Percentiles rank a stretch among this genome's conserved stretches.
These are phyloP conservation scores for Xylona heveae DNA, from an alignment of 495 filamentous ascomycete genomes.

Conservation along the genomic window DNA sequence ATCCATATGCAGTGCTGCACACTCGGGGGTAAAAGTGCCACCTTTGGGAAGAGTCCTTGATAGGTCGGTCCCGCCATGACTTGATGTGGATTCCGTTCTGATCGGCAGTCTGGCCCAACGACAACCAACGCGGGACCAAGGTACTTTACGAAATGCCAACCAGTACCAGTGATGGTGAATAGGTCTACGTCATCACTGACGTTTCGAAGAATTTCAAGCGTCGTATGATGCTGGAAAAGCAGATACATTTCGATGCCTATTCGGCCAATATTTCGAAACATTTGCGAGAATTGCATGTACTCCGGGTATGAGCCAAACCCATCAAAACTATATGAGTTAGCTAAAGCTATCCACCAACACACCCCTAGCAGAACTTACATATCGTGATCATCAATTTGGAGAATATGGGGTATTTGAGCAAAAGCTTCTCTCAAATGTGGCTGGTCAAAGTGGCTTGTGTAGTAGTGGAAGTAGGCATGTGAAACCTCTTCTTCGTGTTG, in stretches of 20 bases:
- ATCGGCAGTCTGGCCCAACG: constrained; percentile 75
- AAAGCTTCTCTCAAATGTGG: constrained; percentile 83
- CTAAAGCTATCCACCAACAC: neutral
- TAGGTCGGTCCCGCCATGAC: constrained; percentile 95
- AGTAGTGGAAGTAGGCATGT: constrained; percentile 97
- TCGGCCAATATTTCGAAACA: constrained; percentile 95
- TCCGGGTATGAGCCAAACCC: constrained; percentile 96
- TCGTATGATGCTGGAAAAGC: constrained; percentile 97
- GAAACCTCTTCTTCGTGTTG: constrained; percentile 85
- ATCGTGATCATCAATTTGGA: constrained; percentile 90
- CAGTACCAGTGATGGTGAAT: constrained; percentile 90
- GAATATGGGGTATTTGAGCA: constrained; percentile 87
- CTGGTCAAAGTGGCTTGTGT: constrained; percentile 93
- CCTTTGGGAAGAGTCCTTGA: constrained; percentile 88
- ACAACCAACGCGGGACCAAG: constrained; percentile 81
- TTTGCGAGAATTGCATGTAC: constrained; percentile 91
- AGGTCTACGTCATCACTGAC: constrained; percentile 70
- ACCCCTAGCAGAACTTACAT: constrained; percentile 44
- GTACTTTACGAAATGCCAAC: constrained; percentile 97
- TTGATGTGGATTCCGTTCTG: constrained; percentile 72
- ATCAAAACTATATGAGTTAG: constrained; percentile 45
- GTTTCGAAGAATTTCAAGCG: constrained; percentile 76
- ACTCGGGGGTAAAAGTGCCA: constrained; percentile 73
- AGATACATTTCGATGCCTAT: constrained; percentile 98
- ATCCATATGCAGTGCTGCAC: constrained; percentile 96